Conservation (phyloP, 139 green algal genomes). For the Chlamydomonas eustigma region DNA sequence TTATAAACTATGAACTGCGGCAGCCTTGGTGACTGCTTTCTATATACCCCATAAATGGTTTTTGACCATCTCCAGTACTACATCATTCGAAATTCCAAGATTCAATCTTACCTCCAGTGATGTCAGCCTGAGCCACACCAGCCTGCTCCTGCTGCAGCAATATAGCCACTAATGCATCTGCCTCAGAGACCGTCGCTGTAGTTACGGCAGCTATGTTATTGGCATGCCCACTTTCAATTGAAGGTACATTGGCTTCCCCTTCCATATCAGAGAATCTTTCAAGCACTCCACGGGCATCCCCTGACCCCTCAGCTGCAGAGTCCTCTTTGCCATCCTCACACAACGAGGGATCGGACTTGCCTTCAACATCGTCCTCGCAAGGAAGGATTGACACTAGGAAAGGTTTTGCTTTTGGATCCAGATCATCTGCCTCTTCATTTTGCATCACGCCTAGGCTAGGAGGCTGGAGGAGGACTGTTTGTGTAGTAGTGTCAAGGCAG, state of each 20-base stretch:
- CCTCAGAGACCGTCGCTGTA: not conserved
- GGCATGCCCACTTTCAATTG: not conserved
- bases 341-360: not conserved
- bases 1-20: too few relatives aligned
- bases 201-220: not conserved
- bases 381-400: too few relatives aligned
- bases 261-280: not conserved
- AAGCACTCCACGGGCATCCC: too few relatives aligned
- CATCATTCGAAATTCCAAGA: not conserved
- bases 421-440: too few relatives aligned
- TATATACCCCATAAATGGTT: too few relatives aligned
- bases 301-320: not conserved
- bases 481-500: too few relatives aligned
- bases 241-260: not conserved
- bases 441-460: too few relatives aligned
- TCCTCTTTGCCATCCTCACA: not conserved
- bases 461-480: too few relatives aligned
- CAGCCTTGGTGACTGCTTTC: too few relatives aligned
- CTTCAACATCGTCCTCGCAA: too few relatives aligned
- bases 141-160: not conserved
- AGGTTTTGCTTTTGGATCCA: too few relatives aligned
- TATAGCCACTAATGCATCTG: not conserved
- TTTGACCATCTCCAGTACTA: not conserved
- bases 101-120: not conserved
- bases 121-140: not conserved